These are phyloP conservation scores for Suhomyces vadensis DNA, from an alignment of 805 yeast genomes.

Conservation along the genomic window DNA sequence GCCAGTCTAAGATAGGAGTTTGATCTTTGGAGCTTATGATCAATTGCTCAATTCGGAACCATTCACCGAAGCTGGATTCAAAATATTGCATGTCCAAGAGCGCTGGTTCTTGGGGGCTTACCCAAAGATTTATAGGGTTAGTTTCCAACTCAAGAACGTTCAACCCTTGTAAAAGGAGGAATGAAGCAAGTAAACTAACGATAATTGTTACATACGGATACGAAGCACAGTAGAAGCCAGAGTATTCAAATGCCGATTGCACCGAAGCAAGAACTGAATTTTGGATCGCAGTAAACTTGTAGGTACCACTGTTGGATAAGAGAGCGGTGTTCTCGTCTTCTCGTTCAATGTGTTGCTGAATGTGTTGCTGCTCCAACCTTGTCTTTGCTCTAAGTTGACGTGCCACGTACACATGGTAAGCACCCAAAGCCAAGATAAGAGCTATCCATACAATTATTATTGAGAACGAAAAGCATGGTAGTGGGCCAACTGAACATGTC, in stretches of 20 bases:
- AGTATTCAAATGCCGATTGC: constrained; percentile 41
- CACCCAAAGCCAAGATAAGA: constrained; percentile 43
- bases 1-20: constrained; percentile 60
- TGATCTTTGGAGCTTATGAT: constrained; percentile 63
- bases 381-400: background rate
- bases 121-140: constrained; percentile 88
- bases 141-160: constrained; percentile 54
- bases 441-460: constrained; percentile 52
- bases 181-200: constrained; percentile 31
- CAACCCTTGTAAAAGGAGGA: constrained; percentile 30
- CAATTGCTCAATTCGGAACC: constrained; percentile 84
- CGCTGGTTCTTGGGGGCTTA: constrained; percentile 72
- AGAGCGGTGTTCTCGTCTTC: background rate
- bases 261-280: constrained; percentile 7
- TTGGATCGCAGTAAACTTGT: background rate
- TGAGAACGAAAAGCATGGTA: constrained; percentile 75
- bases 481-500: constrained; percentile 54
- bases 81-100: constrained; percentile 65
- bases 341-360: too few species aligned
- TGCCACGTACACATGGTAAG: constrained; percentile 34
- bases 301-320: background rate
- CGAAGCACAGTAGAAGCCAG: constrained; percentile 61
- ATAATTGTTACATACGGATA: constrained; percentile 48
- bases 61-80: constrained; percentile 86
- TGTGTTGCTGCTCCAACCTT: too few species aligned